Evolutionary conservation across 805 yeast species (phyloP), one percentile per base, ranked within the genome.

Genomic region (Helenozyma rhizophorensis): DNA sequence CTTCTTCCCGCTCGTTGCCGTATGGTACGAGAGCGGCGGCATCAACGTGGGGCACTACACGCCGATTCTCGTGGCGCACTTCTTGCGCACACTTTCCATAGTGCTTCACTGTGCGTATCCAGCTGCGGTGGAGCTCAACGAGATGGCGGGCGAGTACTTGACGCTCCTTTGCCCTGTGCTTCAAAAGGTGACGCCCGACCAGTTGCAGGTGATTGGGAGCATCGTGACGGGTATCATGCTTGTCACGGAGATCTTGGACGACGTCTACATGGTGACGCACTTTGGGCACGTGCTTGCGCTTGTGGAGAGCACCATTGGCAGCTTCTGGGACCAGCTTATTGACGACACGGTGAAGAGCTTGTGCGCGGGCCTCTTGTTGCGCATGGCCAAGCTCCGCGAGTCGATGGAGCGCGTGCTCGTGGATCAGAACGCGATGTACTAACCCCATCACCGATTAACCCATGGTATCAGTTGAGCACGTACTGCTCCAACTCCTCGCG

Each of bases 61-160:
- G 1, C 66, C 73, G 1, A 45, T 80, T 1, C 54, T 82, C 14
- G 62, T 65, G 22, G 66, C 76, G 0, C 89, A 83, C 49, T 81
- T 68, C 51, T 44, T 83, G 28, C 70, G 74, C 33, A 78, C 85
- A 0, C 48, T 83, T 33, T 66, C 76, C 0, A 47, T 82, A n/a
- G 45, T 83, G 2, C 51, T 80, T 14, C 76, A 74, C 33, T 60
- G 77, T 30, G 76, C 83, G 0, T 71, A 74, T 39, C 87, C 86
- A 1, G 58, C 76, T 2, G 58, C 75, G 1, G 42, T 58, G 1
- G 70, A 74, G 27, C 48, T 77, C 15, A 51, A 58, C 1, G 83
- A 74, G 23, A 80, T 83, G 85, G 62, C 74, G 2, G 50, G 57
- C 2, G 88, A 81, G 40, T 54, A 70, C 34, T 40, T 80, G 6